Percentiles rank a stretch among this genome's conserved stretches.
These are phyloP conservation scores for Cercospora zeae-maydis DNA, from an alignment of 2,329 filamentous ascomycete species.

Conservation along the genomic window DNA sequence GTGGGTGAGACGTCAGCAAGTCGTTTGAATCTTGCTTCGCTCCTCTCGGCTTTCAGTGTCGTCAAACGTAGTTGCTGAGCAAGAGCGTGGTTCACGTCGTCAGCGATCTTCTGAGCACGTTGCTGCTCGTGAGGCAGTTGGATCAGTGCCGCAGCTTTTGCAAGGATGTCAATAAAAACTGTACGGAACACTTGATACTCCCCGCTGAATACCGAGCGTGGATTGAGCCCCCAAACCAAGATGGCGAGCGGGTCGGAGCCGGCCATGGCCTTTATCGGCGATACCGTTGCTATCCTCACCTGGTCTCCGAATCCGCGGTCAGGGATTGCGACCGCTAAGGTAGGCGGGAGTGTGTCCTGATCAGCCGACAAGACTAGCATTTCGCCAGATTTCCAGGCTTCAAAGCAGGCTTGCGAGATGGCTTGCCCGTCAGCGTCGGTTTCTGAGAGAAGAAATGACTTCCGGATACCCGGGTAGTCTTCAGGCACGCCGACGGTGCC, in stretches of 20 bases:
- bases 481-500: conserved; percentile 31
- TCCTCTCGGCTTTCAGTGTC: conserved; percentile 34
- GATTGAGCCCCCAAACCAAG: conserved; percentile 41
- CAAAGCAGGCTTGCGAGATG: conserved; percentile 32
- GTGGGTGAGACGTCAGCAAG: conserved; percentile 41
- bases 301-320: conserved; percentile 38
- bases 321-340: conserved; percentile 30
- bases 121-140: conserved; percentile 39
- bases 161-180: conserved; percentile 38
- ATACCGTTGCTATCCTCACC: conserved; percentile 36
- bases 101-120: conserved; percentile 35
- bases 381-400: conserved; percentile 33
- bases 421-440: neutral
- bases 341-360: conserved; percentile 31
- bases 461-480: conserved; percentile 27
- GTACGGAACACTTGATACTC: conserved; percentile 41
- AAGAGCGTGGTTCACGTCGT: conserved; percentile 38
- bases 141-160: conserved; percentile 41
- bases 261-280: conserved; percentile 38
- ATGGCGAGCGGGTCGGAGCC: conserved; percentile 39
- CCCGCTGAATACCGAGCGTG: conserved; percentile 38
- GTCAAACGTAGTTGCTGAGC: conserved; percentile 36
- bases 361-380: conserved; percentile 33
- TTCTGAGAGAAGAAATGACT: conserved; percentile 24
- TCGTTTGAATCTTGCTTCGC: conserved; percentile 40